Base-by-base conservation (phyloP, 495 filamentous ascomycete genomes). In the Haplographium delicatum region DNA sequence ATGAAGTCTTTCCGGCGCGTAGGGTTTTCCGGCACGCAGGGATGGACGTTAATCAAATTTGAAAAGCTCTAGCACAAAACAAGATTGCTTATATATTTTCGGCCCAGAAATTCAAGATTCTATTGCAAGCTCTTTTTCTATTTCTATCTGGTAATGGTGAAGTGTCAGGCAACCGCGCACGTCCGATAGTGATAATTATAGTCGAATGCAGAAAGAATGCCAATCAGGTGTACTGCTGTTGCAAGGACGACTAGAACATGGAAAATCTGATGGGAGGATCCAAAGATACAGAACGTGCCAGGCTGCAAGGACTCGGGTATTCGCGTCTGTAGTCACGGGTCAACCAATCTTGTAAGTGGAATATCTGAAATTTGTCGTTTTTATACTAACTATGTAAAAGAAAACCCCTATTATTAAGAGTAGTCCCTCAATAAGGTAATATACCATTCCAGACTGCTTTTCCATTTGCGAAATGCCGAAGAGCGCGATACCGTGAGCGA, bases 221-320 rank as follows among this genome's bases (percentile, higher is more conserved):
- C 28, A 31, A 31, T 31, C 28, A 31, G 28, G 6, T 31, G 28
- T 6, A 31, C 28, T 31, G 28, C 28, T 31, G 28, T 31, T 31
- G 28, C 28, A 31, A 31, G 28, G 28, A 31, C 28, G 6, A 31
- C 28, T 13, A 31, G 28, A 13, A 31, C 13, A 31, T 31, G 28
- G 28, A 39, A 83, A 38, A 83, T 76, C 57, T 85, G 81, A 60
- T 84, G 81, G 6, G 78, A 82, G 46, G 70, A 74, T 7, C 80
- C 80, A 59, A 72, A 74, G 31, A 83, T 70, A 62, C 84, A 80
- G 57, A 82, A 85, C 23, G 58, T 64, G n/a, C 69, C 70, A 7
- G 69, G 71, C 6, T 43, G 60, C 20, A 60, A 44, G 11, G 44
- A 49, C 59, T 74, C 72, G 1, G 71, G 71, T 3, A 72, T 60